phyloP scores from a whole-genome alignment of 495 filamentous ascomycete genomes.

The Podospora pseudopauciseta region DNA sequence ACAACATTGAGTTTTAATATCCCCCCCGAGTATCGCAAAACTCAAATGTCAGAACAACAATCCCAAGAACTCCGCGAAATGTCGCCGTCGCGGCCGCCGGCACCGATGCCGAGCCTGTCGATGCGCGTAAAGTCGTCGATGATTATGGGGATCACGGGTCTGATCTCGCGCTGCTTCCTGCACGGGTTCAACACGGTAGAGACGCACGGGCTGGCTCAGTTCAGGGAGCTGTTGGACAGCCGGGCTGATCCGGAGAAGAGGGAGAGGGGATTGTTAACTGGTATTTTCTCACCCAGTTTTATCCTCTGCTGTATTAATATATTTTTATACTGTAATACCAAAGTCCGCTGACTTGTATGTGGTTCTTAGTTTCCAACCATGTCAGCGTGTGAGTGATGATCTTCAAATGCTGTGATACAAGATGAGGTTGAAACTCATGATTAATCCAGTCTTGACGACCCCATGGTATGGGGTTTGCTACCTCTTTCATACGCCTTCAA shows the following conservation, averaged over 20 bases:
- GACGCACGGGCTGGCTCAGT: conserved; percentile 66
- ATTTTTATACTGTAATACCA: conserved; percentile 6
- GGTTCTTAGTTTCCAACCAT: conserved; percentile 79
- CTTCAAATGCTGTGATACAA: neutral
- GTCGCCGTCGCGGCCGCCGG: conserved; percentile 14
- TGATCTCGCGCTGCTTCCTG: conserved; percentile 42
- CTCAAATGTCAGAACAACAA: neutral
- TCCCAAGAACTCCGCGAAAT: conserved; percentile 7
- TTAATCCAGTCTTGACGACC: conserved; percentile 79
- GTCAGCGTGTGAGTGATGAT: conserved; percentile 80
- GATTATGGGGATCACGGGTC: conserved; percentile 51
- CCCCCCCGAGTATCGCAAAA: neutral
- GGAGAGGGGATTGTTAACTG: conserved; percentile 77
- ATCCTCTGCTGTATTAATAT: neutral
- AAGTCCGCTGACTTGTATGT: conserved; percentile 20
- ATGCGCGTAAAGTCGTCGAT: conserved; percentile 52
- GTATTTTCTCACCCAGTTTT: conserved; percentile 40
- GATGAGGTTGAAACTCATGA: conserved; percentile 7
- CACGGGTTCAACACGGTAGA: conserved; percentile 56
- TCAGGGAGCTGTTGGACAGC: conserved; percentile 70
- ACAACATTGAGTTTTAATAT: neutral
- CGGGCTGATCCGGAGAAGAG: conserved; percentile 65
- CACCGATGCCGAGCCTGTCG: conserved; percentile 45
- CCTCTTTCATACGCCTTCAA: conserved; percentile 66
- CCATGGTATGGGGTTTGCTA: conserved; percentile 84